Evolutionary conservation across 2,329 filamentous ascomycete genomes (phyloP).

Genomic region (Cadophora sp.): DNA sequence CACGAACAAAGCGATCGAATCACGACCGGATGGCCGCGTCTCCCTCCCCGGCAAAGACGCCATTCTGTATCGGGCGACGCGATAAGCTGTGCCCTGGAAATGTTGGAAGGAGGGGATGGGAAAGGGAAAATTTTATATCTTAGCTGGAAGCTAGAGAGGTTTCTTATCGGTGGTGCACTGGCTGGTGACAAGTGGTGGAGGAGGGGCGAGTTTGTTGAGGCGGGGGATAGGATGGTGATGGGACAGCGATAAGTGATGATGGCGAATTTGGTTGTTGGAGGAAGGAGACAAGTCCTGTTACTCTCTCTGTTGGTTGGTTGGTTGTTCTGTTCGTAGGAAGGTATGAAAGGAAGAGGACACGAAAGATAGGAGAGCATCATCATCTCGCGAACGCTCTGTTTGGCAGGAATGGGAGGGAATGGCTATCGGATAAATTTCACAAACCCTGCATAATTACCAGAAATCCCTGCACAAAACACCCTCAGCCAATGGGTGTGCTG

Average conservation of each 20-base stretch:
- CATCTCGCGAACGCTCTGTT: conserved; percentile 6
- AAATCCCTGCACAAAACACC: conserved; percentile 11
- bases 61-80: neutral
- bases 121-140: neutral
- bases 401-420: neutral
- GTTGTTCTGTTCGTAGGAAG: no score
- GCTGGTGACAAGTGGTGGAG: neutral
- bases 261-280: neutral
- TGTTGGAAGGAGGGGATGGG: no score
- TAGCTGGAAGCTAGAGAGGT: conserved; percentile 3
- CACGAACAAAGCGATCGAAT: conserved; percentile 3
- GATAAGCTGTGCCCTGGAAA: conserved; percentile 7
- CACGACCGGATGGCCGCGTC: conserved; percentile 1
- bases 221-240: neutral
- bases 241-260: neutral
- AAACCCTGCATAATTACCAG: neutral
- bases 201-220: no score
- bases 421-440: conserved; percentile 18
- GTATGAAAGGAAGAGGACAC: no score
- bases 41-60: conserved; percentile 4
- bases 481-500: neutral
- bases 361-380: neutral
- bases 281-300: no score
- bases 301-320: no score
- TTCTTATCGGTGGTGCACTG: neutral